phyloP scores from a whole-genome alignment of 176 grass and related monocot species.

The Musa troglodytarum region DNA sequence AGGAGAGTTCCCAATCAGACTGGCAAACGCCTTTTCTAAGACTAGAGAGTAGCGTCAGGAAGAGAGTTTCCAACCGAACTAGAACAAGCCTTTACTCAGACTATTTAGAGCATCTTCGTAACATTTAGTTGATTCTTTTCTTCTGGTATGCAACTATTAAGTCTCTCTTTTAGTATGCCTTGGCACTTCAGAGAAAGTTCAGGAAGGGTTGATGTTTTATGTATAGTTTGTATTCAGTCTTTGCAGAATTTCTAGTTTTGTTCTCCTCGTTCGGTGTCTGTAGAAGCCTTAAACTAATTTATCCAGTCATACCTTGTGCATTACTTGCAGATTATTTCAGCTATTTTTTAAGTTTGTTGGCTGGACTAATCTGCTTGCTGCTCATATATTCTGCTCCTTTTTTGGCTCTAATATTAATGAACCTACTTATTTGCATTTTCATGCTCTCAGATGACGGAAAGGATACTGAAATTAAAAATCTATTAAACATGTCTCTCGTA shows the following conservation, averaged over 20 bases:
- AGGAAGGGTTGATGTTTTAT: neutral
- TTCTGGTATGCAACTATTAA: neutral
- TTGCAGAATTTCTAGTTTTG: neutral
- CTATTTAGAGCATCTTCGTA: neutral
- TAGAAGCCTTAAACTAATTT: neutral
- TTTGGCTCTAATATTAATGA: neutral
- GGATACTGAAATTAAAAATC: too few relatives aligned
- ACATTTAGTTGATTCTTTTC: neutral
- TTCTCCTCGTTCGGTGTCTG: neutral
- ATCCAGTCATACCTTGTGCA: neutral
- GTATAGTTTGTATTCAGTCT: neutral
- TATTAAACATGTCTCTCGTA: too few relatives aligned
- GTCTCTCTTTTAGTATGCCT: neutral
- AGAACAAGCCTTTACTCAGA: neutral
- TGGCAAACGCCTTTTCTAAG: constrained; percentile 23
- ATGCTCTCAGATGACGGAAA: neutral
- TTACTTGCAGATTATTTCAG: neutral
- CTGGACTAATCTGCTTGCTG: neutral
- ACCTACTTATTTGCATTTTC: neutral
- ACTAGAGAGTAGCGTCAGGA: constrained; percentile 1
- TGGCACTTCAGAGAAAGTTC: neutral
- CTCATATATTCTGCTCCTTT: neutral
- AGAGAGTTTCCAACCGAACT: neutral
- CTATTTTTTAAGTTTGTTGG: neutral
- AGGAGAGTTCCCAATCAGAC: constrained; percentile 28